Base-by-base conservation (phyloP, 2,329 filamentous ascomycete species). In the Elsinoe fawcettii region DNA sequence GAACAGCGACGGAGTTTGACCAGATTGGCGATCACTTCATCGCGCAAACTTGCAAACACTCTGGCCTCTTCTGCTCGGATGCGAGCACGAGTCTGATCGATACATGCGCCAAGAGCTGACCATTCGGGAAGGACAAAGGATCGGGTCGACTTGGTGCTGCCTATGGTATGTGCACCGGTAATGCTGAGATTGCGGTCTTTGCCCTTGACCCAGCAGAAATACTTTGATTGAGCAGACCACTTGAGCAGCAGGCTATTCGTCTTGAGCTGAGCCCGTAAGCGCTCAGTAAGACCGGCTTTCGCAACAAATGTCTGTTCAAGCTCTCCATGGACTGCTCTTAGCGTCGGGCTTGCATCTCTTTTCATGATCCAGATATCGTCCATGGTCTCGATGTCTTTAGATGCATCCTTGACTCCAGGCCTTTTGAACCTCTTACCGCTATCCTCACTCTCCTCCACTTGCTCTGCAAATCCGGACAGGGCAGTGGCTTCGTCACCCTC, bases 201-300 rank as follows among this genome's bases (percentile, higher is more conserved):
- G 32, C 90, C 90, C 70, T 86, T 93, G 64, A 97, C 81, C 68
- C 97, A 91, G 64, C 88, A 91, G 66, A 95, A 88, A 69, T 99
- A 89, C 7, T 93, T 92, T 1, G 96, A 79, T 12, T 85, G 86
- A 0, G 92, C 87, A 1, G 86, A 90, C 87, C 90, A 97, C 65
- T 86, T 88, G 18, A 99, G 79, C 0, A 84, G 87, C 43, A 97
- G 78, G 59, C 80, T 85, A 5, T 58, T 73, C 66, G 59, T 64
- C 60, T 72, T 70, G 43, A 92, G 77, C 4, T 81, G 76, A 11
- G 79, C 70, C 55, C 84, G 82, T 20, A 97, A 77, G 3, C 73
- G 72, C 16, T 80, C 74, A 8, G 80, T 80, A 3, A 97, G 76
- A 1, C 70, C 61, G 1, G 67, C 64, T 66, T 88, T 93, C 60